Conservation (phyloP, 1,284 basidiomycete genomes). For the Ceratobasidium sp. region DNA sequence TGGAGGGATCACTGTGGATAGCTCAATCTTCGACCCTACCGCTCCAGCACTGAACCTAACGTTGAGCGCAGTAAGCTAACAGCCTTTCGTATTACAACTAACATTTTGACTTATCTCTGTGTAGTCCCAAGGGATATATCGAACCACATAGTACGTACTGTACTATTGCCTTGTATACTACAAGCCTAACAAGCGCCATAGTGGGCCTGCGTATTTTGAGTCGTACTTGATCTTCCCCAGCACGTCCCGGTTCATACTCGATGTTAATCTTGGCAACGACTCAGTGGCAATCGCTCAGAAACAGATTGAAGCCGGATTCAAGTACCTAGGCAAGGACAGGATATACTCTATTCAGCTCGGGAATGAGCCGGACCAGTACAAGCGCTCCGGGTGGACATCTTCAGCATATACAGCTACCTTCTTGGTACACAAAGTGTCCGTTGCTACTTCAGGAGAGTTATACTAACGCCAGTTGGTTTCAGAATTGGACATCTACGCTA, state of each 20-base stretch:
- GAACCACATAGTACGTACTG: conserved; percentile 56
- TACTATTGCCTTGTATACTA: background rate
- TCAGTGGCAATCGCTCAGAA: conserved; percentile 57
- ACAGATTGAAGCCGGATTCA: conserved; percentile 56
- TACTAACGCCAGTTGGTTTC: background rate
- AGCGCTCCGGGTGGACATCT: conserved; percentile 56
- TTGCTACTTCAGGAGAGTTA: too few species aligned
- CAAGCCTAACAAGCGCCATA: conserved; percentile 34
- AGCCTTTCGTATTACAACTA: background rate
- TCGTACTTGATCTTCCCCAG: conserved; percentile 57
- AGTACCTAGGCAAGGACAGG: conserved; percentile 56
- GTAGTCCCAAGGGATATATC: conserved; percentile 58
- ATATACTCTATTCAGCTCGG: conserved; percentile 59
- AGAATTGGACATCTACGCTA: conserved; percentile 58
- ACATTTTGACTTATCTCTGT: conserved; percentile 16
- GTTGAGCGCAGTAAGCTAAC: conserved; percentile 55
- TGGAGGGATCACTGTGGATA: conserved; percentile 61
- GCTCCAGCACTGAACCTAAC: conserved; percentile 54
- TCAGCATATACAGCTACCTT: conserved; percentile 57
- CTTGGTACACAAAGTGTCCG: conserved; percentile 53
- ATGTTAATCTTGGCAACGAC: conserved; percentile 60
- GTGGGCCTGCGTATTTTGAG: conserved; percentile 58
- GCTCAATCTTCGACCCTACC: conserved; percentile 56
- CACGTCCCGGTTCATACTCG: conserved; percentile 56
- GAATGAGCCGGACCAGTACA: conserved; percentile 62